These are phyloP conservation scores for Leishmania lainsoni DNA, from an alignment of 208 protist genomes.

Conservation along the genomic window DNA sequence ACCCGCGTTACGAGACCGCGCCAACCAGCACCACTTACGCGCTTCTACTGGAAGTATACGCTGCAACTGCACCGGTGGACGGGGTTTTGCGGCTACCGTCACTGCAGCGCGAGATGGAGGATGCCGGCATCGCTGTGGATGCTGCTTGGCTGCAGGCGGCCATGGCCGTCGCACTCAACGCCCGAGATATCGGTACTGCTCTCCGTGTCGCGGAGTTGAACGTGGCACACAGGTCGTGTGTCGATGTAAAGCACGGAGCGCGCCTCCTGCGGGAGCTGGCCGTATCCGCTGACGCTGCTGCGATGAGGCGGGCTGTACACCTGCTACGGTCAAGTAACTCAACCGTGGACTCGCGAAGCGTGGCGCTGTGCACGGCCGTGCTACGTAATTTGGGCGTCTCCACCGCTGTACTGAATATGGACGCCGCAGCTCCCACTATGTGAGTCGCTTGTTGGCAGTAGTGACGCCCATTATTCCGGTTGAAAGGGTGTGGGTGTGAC, in stretches of 20 bases:
- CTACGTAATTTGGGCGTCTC: conserved; percentile 43
- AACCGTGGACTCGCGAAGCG: conserved; percentile 47
- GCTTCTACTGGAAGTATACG: conserved; percentile 47
- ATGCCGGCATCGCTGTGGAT: conserved; percentile 35
- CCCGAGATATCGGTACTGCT: conserved; percentile 50
- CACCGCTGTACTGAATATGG: conserved; percentile 33
- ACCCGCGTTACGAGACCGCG: conserved; percentile 28
- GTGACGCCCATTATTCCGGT: not conserved
- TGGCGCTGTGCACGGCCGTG: conserved; percentile 48
- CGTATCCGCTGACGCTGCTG: conserved; percentile 40
- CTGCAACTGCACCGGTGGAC: conserved; percentile 7
- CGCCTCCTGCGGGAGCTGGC: conserved; percentile 50
- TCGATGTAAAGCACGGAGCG: conserved; percentile 62
- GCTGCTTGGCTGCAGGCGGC: conserved; percentile 46
- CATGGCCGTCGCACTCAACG: conserved; percentile 58
- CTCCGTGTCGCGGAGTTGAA: conserved; percentile 52
- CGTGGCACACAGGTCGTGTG: conserved; percentile 21
- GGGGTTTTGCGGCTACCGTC: conserved; percentile 21
- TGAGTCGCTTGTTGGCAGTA: not conserved
- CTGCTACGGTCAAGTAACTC: conserved; percentile 52
- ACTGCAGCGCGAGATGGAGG: conserved; percentile 23
- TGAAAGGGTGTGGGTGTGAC: not conserved
- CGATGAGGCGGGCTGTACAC: conserved; percentile 40
- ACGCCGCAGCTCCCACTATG: not conserved
- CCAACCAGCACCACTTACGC: conserved; percentile 48